phyloP scores from a whole-genome alignment of 805 yeast species.

The Nadsonia fulvescens region DNA sequence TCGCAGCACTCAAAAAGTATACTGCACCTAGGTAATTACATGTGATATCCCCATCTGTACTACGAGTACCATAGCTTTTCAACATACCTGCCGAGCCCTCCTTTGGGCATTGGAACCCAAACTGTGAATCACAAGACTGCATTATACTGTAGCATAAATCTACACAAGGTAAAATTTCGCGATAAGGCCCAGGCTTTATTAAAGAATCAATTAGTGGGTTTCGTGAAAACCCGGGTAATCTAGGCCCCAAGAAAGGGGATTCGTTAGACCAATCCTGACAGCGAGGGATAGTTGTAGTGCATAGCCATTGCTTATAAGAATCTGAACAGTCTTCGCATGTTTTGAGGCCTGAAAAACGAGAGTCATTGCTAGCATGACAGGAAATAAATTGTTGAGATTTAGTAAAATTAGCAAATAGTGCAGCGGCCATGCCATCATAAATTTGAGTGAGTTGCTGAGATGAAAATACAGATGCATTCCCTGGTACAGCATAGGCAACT shows the following conservation, averaged over 20 bases:
- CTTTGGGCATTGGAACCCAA: constrained; percentile 64
- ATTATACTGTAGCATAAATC: constrained; percentile 65
- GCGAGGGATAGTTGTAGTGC: constrained; percentile 75
- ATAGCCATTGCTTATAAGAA: constrained; percentile 74
- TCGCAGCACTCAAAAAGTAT: constrained; percentile 13
- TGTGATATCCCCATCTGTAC: constrained; percentile 17
- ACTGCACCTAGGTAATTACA: constrained; percentile 22
- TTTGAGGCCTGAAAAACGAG: constrained; percentile 53
- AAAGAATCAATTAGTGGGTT: constrained; percentile 36
- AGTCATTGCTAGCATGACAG: constrained; percentile 48
- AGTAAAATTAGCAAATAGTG: constrained; percentile 45
- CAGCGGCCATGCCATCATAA: constrained; percentile 49
- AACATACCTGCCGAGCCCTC: constrained; percentile 7
- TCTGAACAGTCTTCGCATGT: constrained; percentile 55
- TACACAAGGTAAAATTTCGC: constrained; percentile 74
- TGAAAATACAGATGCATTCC: constrained; percentile 21
- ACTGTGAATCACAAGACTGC: constrained; percentile 63
- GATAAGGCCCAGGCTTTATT: constrained; percentile 43
- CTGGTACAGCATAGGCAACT: constrained; percentile 81
- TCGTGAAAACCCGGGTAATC: constrained; percentile 38
- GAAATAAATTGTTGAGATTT: constrained; percentile 59
- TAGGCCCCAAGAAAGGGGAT: constrained; percentile 21
- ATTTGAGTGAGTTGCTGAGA: constrained; percentile 22
- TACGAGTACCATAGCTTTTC: constrained; percentile 14
- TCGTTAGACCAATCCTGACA: constrained; percentile 34